These are phyloP conservation scores for Paramecium caudatum DNA, from an alignment of 73 alveolate species.

Conservation along the genomic window DNA sequence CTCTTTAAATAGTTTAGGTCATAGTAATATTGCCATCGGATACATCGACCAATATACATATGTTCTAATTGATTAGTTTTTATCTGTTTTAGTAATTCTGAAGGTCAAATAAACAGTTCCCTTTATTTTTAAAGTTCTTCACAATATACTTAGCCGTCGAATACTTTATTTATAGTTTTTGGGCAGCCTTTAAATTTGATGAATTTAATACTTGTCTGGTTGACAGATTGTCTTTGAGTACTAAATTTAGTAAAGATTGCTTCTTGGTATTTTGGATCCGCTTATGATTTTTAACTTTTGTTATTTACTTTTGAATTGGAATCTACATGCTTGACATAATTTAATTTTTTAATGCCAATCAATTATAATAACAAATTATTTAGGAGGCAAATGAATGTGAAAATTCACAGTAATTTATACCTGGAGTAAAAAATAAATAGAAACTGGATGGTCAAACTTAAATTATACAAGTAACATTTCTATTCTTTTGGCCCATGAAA, in stretches of 20 bases:
- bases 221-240: background rate
- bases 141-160: conserved; percentile 56
- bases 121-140: conserved; percentile 37
- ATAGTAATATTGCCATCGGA: conserved; percentile 29
- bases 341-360: too few relatives aligned
- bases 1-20: background rate
- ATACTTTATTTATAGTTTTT: conserved; percentile 11
- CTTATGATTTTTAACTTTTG: background rate
- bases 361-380: too few relatives aligned
- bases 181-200: conserved; percentile 2
- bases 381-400: too few relatives aligned
- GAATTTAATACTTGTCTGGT: background rate
- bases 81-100: background rate
- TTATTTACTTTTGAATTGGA: background rate
- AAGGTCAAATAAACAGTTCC: background rate
- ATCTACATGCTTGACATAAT: conserved; percentile 8
- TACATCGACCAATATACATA: background rate
- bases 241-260: background rate
- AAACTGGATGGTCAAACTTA: too few relatives aligned
- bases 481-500: too few relatives aligned
- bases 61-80: background rate
- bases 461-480: too few relatives aligned
- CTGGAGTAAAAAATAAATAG: too few relatives aligned
- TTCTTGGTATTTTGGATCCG: background rate
- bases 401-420: too few relatives aligned